Percentiles rank a stretch among this genome's conserved stretches.
Conservation (phyloP, 2,329 filamentous ascomycete genomes). For the Zasmidium cellare region DNA sequence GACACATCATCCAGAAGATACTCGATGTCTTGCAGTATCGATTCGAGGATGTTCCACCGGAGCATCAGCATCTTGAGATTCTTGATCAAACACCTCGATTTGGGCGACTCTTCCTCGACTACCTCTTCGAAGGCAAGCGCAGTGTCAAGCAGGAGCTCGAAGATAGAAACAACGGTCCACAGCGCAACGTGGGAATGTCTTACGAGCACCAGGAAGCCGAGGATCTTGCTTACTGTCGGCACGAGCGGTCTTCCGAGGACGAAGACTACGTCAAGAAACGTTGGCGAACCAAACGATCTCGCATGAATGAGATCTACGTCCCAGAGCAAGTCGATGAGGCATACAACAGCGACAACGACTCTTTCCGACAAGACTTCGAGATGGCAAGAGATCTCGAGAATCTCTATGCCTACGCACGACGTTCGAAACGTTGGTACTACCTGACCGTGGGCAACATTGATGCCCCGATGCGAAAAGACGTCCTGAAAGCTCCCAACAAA, state of each 20-base stretch:
- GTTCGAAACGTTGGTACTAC: constrained; percentile 9
- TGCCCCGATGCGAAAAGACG: constrained; percentile 16
- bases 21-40: constrained; percentile 19
- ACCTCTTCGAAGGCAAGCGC: constrained; percentile 19
- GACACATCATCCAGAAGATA: constrained; percentile 15
- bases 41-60: neutral
- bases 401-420: constrained; percentile 15
- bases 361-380: constrained; percentile 12
- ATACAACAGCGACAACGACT: constrained; percentile 1
- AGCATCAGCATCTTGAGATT: neutral
- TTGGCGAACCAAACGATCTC: constrained; percentile 11
- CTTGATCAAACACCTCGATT: constrained; percentile 16
- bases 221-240: constrained; percentile 6
- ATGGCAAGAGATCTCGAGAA: constrained; percentile 17
- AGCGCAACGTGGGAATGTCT: constrained; percentile 5
- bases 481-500: constrained; percentile 4
- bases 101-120: constrained; percentile 24
- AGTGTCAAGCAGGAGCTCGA: constrained; percentile 16
- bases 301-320: constrained; percentile 2
- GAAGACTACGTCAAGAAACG: constrained; percentile 10
- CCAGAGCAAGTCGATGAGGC: constrained; percentile 7
- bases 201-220: constrained; percentile 8
- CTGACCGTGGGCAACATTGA: constrained; percentile 9
- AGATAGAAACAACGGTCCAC: neutral
- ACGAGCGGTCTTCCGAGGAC: constrained; percentile 6